These are phyloP conservation scores for Trichophyton verrucosum DNA, from an alignment of 2,329 filamentous ascomycete species.

Conservation along the genomic window DNA sequence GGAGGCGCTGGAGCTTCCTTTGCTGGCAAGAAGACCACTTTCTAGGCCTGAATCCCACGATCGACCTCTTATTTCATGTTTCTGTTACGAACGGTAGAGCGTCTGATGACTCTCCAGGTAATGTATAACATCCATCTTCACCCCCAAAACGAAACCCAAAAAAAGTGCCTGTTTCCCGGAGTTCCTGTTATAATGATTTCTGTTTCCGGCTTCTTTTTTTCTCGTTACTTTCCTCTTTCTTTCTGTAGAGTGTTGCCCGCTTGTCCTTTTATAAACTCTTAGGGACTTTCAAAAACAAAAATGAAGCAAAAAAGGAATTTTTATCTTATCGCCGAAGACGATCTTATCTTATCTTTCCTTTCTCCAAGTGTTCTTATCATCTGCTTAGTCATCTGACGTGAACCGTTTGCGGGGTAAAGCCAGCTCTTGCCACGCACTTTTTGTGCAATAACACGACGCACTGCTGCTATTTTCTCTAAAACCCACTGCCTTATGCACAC, in stretches of 20 bases:
- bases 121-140: constrained; percentile 8
- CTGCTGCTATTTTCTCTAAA: not conserved
- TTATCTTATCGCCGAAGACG: not conserved
- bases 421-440: not conserved
- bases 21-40: constrained; percentile 69
- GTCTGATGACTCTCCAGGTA: constrained; percentile 6
- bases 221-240: not conserved
- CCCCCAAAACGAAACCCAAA: not conserved
- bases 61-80: not conserved
- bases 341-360: not conserved
- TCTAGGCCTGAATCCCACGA: constrained; percentile 29
- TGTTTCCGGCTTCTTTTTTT: not conserved
- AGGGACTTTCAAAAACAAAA: not conserved
- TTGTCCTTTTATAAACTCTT: not conserved
- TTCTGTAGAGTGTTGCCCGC: not conserved
- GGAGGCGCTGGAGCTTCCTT: constrained; percentile 41
- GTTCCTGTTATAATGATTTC: not conserved
- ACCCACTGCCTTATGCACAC: not conserved
- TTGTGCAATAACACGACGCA: not conserved
- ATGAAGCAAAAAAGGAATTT: not conserved
- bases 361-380: not conserved
- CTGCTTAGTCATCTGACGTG: not conserved
- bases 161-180: constrained; percentile 1
- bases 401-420: not conserved
- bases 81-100: not conserved